Base-by-base conservation (phyloP, 202 grass and related monocot species). In the Sporobolus alterniflorus region DNA sequence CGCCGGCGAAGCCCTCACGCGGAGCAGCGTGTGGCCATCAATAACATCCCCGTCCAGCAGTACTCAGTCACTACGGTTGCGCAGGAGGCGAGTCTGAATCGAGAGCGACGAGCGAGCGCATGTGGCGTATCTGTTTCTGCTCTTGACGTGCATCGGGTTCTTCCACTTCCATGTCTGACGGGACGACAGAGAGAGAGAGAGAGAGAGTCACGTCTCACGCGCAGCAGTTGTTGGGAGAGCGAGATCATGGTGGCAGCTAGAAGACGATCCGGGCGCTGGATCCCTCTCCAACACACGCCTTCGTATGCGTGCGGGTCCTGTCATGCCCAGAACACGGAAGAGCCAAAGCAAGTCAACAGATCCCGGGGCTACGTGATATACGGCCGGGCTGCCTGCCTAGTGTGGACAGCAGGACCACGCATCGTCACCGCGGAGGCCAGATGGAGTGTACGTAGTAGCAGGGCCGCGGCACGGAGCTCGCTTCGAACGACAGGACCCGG, bases 241-340 rank as follows among this genome's bases (percentile, higher is more conserved):
- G 81, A 61, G 70, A 67, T 74, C 69, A 29, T 32, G 14, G 44
- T 21, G 12, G 11, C 43, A 44, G 44, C 33, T 75, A 75, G 54
- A 68, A 64, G 82, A 89, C 47, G 74, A 88, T 15, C 48, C 46
- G 39, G 74, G 62, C 31, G 86, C 62, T 41, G 54, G 43, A 87
- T 82, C 75, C 82, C n/a, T n/a, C n/a, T n/a, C n/a, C n/a, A n/a
- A n/a, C n/a, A n/a, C n/a, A n/a, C n/a, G n/a, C n/a, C n/a, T n/a
- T n/a, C n/a, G n/a, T n/a, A n/a, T n/a, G n/a, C n/a, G n/a, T n/a
- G n/a, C n/a, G n/a, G n/a, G n/a, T n/a, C n/a, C n/a, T n/a, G n/a
- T n/a, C n/a, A n/a, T n/a, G n/a, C n/a, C n/a, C n/a, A n/a, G n/a
- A n/a, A n/a, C n/a, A n/a, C n/a, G n/a, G n/a, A n/a, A n/a, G n/a